Conservation (phyloP, 2,329 filamentous ascomycete genomes). For the Aspergillus terreus region DNA sequence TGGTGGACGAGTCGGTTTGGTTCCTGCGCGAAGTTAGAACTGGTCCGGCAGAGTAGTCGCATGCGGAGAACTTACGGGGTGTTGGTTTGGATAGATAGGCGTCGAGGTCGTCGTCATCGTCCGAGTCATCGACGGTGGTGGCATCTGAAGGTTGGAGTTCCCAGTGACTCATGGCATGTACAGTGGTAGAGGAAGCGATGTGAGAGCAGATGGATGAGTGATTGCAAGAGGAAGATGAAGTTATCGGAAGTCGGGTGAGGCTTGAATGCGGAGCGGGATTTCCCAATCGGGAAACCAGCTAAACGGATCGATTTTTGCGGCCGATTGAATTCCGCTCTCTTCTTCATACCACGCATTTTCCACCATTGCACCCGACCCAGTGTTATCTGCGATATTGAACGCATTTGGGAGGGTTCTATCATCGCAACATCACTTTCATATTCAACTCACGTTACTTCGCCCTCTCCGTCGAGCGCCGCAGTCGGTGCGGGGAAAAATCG, state of each 20-base stretch:
- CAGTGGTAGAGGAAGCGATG: neutral
- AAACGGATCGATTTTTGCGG: slow-evolving; percentile 7
- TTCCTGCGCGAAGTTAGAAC: slow-evolving; percentile 14
- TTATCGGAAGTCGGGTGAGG: slow-evolving; percentile 9
- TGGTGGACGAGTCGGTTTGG: neutral
- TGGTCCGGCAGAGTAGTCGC: neutral
- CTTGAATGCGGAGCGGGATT: slow-evolving; percentile 5
- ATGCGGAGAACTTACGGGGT: slow-evolving; percentile 10
- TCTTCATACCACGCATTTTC: neutral
- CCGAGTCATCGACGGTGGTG: slow-evolving; percentile 22
- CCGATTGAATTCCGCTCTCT: neutral
- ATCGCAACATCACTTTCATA: neutral
- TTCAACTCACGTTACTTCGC: neutral
- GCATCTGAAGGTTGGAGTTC: slow-evolving; percentile 24
- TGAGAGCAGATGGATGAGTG: neutral
- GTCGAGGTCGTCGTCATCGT: slow-evolving; percentile 43
- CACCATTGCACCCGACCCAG: neutral
- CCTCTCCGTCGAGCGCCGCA: neutral
- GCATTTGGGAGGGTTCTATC: too few species aligned
- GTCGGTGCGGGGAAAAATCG: neutral
- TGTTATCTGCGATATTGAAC: neutral
- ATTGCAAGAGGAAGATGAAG: neutral
- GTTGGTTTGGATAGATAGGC: slow-evolving; percentile 20
- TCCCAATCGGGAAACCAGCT: slow-evolving; percentile 7
- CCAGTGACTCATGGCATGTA: slow-evolving; percentile 23